Percentiles rank a stretch among this genome's conserved stretches.
These are phyloP conservation scores for Opeltia flavorubescens DNA, from an alignment of 495 filamentous ascomycete genomes.

Conservation along the genomic window DNA sequence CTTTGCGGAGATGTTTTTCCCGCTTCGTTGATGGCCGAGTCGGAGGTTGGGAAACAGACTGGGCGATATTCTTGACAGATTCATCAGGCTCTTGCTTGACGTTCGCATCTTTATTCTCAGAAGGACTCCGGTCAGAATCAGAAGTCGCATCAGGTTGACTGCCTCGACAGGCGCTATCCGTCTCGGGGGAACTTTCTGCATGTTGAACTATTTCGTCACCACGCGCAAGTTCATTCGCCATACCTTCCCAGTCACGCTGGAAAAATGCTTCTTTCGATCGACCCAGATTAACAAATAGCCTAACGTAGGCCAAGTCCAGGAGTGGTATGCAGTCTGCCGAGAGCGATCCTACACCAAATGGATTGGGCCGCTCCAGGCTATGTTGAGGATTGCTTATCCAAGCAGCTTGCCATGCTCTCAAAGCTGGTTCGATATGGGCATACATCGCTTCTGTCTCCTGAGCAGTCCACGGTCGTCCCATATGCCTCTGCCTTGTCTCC, in stretches of 20 bases:
- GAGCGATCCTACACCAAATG: constrained; percentile 74
- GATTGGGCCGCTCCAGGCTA: constrained; percentile 78
- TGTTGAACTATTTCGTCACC: constrained; percentile 66
- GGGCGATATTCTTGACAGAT: background rate
- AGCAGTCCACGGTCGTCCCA: constrained; percentile 79
- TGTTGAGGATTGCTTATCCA: constrained; percentile 83
- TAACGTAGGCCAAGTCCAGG: constrained; percentile 87
- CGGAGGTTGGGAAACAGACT: constrained; percentile 17
- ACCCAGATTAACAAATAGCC: constrained; percentile 84
- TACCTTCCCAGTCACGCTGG: constrained; percentile 83
- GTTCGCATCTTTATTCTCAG: constrained; percentile 21
- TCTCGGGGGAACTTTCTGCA: constrained; percentile 46
- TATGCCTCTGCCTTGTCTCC: constrained; percentile 87
- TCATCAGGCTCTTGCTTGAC: constrained; percentile 7
- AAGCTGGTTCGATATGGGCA: constrained; percentile 84
- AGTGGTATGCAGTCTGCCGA: constrained; percentile 89
- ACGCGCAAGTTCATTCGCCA: constrained; percentile 79
- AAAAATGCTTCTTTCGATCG: constrained; percentile 89
- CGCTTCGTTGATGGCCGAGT: constrained; percentile 42
- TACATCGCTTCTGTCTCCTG: constrained; percentile 94
- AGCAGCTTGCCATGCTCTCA: constrained; percentile 89
- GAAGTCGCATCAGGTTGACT: background rate
- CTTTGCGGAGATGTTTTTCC: constrained; percentile 82
- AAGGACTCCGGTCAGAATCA: background rate
- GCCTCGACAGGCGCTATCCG: background rate